Percentiles rank a stretch among this genome's conserved stretches.
These are phyloP conservation scores for Chrysochromulina tobinii DNA, from an alignment of 78 protist species.

Conservation along the genomic window DNA sequence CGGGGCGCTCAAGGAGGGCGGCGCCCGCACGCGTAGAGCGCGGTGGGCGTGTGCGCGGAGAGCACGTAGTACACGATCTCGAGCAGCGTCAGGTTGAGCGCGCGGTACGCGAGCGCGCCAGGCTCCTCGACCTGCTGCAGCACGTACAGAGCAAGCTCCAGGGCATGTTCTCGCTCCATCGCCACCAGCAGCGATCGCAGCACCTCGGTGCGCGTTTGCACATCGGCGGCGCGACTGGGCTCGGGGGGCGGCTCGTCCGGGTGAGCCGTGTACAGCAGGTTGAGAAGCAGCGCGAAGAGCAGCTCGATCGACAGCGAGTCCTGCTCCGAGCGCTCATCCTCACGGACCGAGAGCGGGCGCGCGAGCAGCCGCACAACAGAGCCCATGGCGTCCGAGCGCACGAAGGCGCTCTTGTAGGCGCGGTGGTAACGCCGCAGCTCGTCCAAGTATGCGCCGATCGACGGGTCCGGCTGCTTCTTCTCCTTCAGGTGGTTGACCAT, in stretches of 20 bases:
- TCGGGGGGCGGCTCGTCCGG: neutral
- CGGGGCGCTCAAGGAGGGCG: too few relatives aligned
- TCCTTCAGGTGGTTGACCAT: neutral
- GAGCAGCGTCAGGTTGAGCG: conserved; percentile 4
- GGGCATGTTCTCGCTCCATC: neutral
- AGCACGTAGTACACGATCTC: neutral
- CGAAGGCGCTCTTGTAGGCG: neutral
- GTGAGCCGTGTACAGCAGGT: neutral
- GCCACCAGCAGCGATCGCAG: neutral
- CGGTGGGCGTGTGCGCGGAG: neutral
- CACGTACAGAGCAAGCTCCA: neutral
- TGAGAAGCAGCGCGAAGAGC: neutral
- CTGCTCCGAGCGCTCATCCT: neutral
- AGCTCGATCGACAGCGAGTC: neutral
- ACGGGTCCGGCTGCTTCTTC: neutral
- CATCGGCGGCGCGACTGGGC: neutral
- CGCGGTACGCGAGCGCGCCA: neutral
- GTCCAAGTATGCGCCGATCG: neutral
- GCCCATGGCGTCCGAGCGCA: neutral
- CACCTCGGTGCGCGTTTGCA: neutral
- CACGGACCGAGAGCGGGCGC: neutral
- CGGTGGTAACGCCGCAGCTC: neutral
- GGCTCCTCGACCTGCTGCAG: neutral
- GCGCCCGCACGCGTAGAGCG: neutral
- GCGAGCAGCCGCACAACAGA: neutral